A percentile compares a stretch with the other conserved stretches of the same genome.
phyloP scores from a whole-genome alignment of 2,329 filamentous ascomycete genomes.

The Aspergillus tamarii region DNA sequence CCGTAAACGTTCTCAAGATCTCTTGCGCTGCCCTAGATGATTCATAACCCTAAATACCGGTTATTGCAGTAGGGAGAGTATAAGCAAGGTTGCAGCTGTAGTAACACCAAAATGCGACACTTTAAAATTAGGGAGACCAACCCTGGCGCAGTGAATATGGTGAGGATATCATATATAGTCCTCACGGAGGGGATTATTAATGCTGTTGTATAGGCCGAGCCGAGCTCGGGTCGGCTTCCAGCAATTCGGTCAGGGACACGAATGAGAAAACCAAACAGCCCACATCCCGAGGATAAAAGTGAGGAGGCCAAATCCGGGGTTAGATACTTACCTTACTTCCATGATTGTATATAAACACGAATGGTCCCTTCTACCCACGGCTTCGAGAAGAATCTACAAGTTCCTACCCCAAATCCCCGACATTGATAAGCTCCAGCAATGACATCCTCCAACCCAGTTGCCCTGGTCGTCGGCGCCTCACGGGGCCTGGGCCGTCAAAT shows the following conservation, averaged over 20 bases:
- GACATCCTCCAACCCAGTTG: slow-evolving; percentile 51
- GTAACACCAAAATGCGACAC: not conserved
- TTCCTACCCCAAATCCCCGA: not conserved
- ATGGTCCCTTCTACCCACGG: not conserved
- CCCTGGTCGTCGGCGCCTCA: slow-evolving; percentile 74
- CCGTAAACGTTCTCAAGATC: not conserved
- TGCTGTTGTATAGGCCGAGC: slow-evolving; percentile 15
- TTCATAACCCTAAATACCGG: not conserved
- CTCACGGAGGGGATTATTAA: not conserved
- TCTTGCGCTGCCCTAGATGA: not conserved
- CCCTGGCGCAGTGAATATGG: not conserved
- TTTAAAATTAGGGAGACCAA: not conserved
- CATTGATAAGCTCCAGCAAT: slow-evolving; percentile 12
- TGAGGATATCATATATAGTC: not conserved
- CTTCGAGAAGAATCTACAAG: not conserved
- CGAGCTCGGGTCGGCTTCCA: slow-evolving; percentile 15
- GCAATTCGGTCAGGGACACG: not conserved
- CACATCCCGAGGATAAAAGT: slow-evolving; percentile 16
- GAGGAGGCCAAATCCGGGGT: not conserved
- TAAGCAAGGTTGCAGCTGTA: not conserved
- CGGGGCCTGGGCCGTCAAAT: slow-evolving; percentile 81
- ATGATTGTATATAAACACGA: not conserved
- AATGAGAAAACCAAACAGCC: slow-evolving; percentile 9
- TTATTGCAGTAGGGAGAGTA: too few species aligned
- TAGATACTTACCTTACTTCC: not conserved